Evolutionary conservation across 306 rosid species (phyloP).

Genomic region (Hippophae rhamnoides): DNA sequence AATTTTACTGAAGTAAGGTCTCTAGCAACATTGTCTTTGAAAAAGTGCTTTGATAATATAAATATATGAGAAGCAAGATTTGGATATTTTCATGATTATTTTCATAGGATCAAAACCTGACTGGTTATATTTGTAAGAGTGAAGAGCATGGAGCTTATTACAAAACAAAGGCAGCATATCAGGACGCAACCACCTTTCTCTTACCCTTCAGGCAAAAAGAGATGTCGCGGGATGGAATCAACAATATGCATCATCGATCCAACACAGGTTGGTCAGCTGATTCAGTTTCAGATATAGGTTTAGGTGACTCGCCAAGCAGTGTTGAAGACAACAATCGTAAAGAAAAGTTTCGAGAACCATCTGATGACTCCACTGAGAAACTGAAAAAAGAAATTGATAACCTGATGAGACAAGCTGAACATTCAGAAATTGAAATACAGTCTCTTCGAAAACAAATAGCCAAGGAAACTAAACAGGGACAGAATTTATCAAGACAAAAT

Average conservation of each 20-base stretch:
- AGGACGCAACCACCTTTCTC: neutral
- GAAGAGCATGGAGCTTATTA: conserved; percentile 30
- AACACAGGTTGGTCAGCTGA: conserved; percentile 68
- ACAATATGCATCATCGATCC: conserved; percentile 38
- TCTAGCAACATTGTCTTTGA: conserved; percentile 10
- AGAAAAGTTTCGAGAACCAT: conserved; percentile 33
- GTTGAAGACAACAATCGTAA: conserved; percentile 50
- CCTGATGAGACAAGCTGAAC: conserved; percentile 61
- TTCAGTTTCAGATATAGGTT: conserved; percentile 84
- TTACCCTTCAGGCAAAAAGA: too few species aligned
- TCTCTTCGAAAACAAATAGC: conserved; percentile 77
- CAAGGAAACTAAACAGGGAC: conserved; percentile 81
- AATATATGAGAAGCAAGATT: conserved; percentile 5
- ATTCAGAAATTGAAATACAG: conserved; percentile 77
- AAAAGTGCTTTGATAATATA: conserved; percentile 7
- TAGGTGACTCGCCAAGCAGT: conserved; percentile 63
- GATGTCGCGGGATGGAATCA: conserved; percentile 9
- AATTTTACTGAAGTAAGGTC: conserved; percentile 59
- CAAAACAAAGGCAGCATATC: conserved; percentile 11
- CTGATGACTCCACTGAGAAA: conserved; percentile 42
- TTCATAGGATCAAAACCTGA: conserved; percentile 32
- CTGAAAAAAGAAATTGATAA: conserved; percentile 54
- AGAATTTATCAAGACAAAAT: conserved; percentile 67
- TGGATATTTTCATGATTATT: conserved; percentile 17
- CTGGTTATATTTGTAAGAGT: conserved; percentile 25